Evolutionary conservation across 371 early-diverging fungal genomes (phyloP).

Genomic region (Batkoa obscura): DNA sequence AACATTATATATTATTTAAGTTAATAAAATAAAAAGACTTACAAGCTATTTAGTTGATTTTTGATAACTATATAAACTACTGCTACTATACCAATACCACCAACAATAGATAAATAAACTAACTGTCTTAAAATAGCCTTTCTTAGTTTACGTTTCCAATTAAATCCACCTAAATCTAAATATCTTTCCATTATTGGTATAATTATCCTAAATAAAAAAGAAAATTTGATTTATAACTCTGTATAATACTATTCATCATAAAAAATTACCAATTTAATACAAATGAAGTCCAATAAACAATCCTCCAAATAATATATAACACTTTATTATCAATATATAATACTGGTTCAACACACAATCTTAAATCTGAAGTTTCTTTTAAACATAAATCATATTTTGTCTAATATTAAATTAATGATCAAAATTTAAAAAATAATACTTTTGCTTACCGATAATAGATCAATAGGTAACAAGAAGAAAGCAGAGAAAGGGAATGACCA

Average conservation of each 20-base stretch:
- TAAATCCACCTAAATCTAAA: slow-evolving; percentile 60
- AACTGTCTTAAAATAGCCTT: slow-evolving; percentile 49
- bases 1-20: background rate
- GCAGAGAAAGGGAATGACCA: background rate
- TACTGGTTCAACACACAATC: background rate
- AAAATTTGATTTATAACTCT: background rate
- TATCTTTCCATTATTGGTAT: slow-evolving; percentile 64
- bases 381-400: background rate
- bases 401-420: background rate
- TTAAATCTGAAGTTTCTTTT: background rate
- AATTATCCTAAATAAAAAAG: slow-evolving; percentile 24
- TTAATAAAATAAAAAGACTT: background rate
- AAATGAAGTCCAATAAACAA: slow-evolving; percentile 72
- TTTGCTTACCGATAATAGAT: background rate
- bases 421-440: background rate
- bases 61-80: slow-evolving; percentile 42
- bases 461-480: background rate
- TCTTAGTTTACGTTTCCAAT: slow-evolving; percentile 23
- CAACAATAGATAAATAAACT: slow-evolving; percentile 25
- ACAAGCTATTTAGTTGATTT: slow-evolving; percentile 7
- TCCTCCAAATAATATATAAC: slow-evolving; percentile 47
- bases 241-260: background rate
- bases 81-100: slow-evolving; percentile 21
- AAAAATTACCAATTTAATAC: slow-evolving; percentile 45
- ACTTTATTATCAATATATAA: slow-evolving; percentile 7